These are phyloP conservation scores for Lipomyces lipofer DNA, from an alignment of 805 yeast genomes.

Conservation along the genomic window DNA sequence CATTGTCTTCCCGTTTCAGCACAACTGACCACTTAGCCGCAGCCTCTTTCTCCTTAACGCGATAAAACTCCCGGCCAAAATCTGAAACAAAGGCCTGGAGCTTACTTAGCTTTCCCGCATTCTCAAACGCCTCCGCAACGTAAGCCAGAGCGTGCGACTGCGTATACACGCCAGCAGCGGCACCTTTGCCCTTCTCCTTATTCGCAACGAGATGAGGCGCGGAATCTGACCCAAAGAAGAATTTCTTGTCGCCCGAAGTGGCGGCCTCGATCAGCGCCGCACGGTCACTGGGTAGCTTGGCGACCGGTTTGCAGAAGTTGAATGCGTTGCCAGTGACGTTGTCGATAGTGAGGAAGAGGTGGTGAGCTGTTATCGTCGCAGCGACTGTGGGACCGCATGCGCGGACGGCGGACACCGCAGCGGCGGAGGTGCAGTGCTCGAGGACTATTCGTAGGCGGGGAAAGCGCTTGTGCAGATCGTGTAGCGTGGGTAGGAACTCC, in stretches of 20 bases:
- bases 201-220: constrained; percentile 92
- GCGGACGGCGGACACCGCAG: constrained; percentile 77
- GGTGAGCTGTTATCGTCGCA: constrained; percentile 96
- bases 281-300: constrained; percentile 84
- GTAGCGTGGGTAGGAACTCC: constrained; percentile 83
- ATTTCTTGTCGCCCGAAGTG: constrained; percentile 84
- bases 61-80: constrained; percentile 72
- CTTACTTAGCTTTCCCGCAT: constrained; percentile 59
- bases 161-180: constrained; percentile 97
- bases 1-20: constrained; percentile 50
- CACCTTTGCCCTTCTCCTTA: constrained; percentile 75
- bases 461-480: constrained; percentile 73
- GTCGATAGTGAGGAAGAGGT: constrained; percentile 81
- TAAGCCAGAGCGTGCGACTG: constrained; percentile 81
- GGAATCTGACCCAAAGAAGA: constrained; percentile 95
- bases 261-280: constrained; percentile 84
- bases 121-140: constrained; percentile 82
- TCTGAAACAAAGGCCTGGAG: constrained; percentile 74
- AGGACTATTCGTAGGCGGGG: constrained; percentile 83
- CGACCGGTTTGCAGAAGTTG: constrained; percentile 97
- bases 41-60: constrained; percentile 49
- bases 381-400: constrained; percentile 75
- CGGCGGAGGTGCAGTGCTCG: constrained; percentile 93
- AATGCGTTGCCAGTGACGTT: constrained; percentile 96
- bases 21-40: constrained; percentile 50